phyloP scores from a whole-genome alignment of 257 asterid species.

The Solanum gracilifrons region DNA sequence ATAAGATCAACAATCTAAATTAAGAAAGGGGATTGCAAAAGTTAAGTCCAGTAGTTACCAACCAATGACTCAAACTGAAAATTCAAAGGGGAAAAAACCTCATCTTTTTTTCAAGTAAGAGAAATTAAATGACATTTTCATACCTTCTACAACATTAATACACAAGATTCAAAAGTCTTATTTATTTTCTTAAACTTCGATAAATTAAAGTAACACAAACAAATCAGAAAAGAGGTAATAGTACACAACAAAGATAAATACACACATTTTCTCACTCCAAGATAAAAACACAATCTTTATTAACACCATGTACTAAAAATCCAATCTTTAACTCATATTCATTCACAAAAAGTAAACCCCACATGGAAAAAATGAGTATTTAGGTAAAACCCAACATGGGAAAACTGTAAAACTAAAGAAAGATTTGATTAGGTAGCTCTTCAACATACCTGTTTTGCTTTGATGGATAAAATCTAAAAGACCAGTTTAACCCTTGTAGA shows the following conservation, averaged over 20 bases:
- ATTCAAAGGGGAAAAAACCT: not conserved
- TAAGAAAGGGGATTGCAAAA: not conserved
- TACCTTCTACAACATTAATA: too few relatives aligned
- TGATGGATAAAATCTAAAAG: not conserved
- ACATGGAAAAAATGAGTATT: slow-evolving; percentile 2
- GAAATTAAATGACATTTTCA: too few relatives aligned
- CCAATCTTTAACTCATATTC: slow-evolving; percentile 1
- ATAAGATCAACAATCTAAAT: too few relatives aligned
- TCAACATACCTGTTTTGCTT: not conserved
- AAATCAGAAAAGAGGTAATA: too few relatives aligned
- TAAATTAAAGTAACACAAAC: too few relatives aligned
- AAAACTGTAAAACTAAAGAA: not conserved
- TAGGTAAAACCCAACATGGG: not conserved
- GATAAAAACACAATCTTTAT: not conserved
- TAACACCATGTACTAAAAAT: not conserved
- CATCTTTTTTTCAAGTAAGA: not conserved
- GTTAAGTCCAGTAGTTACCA: not conserved
- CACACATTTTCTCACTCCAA: too few relatives aligned
- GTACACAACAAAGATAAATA: too few relatives aligned
- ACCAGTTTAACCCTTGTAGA: not conserved
- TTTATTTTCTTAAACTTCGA: too few relatives aligned
- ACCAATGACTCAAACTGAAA: not conserved
- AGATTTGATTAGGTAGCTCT: not conserved
- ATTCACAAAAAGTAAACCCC: slow-evolving; percentile 1
- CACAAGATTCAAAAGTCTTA: too few relatives aligned